Base-by-base conservation (phyloP, 805 yeast genomes). In the Candida anglica region DNA sequence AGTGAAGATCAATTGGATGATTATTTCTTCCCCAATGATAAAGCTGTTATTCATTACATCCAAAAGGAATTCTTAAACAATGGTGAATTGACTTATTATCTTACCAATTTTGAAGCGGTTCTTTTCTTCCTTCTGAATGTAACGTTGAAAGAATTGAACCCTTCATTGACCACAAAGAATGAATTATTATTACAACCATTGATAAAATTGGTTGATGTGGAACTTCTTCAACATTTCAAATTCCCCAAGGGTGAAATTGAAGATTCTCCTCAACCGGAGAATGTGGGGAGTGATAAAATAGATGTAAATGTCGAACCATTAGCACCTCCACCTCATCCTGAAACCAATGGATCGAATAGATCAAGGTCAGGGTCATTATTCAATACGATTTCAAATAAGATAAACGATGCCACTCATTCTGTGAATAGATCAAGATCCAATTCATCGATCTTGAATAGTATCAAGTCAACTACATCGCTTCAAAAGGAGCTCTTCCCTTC, bases 81-180 rank as follows among this genome's bases (percentile, higher is more conserved):
- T 19, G 70, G 71, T 1, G 72, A 66, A 38, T 39, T 58, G 23
- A 52, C 53, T 30, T 66, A 54, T 37, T 66, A 63, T 40, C 46
- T 66, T 19, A 66, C 71, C 3, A 66, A 66, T 41, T 60, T 65
- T 33, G 72, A 66, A 34, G 72, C 72, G 3, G 56, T 62, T 13
- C 46, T 64, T 10, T 56, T 48, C 28, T 66, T 58, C 43, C 46
- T 66, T 23, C 57, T 61, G 37, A 63, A 58, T 30, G 56, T 64
- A 5, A 58, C 68, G 1, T 40, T 63, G 10, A 39, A 43, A 13
- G 69, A 61, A 27, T 47, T 65, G 24, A 19, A 34, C 2, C 41
- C 33, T 11, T 9, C 7, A 14, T 29, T 36, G 9, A 32, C 43
- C 11, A 35, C 46, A 8, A 33, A 38, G 13, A 46, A 40, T 25